These are phyloP conservation scores for Suillus americanus DNA, from an alignment of 768 basidiomycete species.

Conservation along the genomic window DNA sequence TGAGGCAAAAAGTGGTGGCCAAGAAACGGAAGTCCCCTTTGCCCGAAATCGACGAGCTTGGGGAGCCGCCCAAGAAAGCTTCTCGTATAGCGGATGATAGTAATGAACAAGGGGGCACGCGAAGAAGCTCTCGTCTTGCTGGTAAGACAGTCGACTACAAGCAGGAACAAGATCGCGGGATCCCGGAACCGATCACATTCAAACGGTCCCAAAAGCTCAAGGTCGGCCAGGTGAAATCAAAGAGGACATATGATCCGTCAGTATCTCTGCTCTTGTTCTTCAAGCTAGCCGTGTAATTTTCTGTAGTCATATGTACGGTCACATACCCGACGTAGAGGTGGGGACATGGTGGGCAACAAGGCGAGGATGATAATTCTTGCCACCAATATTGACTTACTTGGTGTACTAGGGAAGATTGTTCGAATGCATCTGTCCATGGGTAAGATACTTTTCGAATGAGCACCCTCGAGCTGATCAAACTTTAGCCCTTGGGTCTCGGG, in stretches of 20 bases:
- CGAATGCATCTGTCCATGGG: constrained; percentile 82
- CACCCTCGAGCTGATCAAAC: constrained; percentile 5
- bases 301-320: constrained; percentile 71
- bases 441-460: constrained; percentile 37
- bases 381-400: not conserved
- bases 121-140: constrained; percentile 69
- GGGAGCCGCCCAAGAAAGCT: constrained; percentile 27
- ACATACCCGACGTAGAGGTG: constrained; percentile 75
- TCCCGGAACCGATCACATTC: constrained; percentile 39
- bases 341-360: constrained; percentile 84
- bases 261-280: constrained; percentile 13
- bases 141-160: constrained; percentile 60
- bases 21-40: constrained; percentile 44
- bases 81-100: constrained; percentile 30
- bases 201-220: constrained; percentile 34
- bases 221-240: constrained; percentile 33
- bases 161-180: constrained; percentile 37
- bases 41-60: constrained; percentile 20
- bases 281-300: constrained; percentile 15
- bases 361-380: constrained; percentile 29
- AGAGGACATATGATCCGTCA: constrained; percentile 35
- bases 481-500: constrained; percentile 81
- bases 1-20: constrained; percentile 26
- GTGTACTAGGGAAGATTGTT: constrained; percentile 54
- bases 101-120: constrained; percentile 30